Evolutionary conservation across 371 early-diverging fungal genomes (phyloP), one percentile per base, ranked within the genome.

Genomic region (Mucor mucedo): DNA sequence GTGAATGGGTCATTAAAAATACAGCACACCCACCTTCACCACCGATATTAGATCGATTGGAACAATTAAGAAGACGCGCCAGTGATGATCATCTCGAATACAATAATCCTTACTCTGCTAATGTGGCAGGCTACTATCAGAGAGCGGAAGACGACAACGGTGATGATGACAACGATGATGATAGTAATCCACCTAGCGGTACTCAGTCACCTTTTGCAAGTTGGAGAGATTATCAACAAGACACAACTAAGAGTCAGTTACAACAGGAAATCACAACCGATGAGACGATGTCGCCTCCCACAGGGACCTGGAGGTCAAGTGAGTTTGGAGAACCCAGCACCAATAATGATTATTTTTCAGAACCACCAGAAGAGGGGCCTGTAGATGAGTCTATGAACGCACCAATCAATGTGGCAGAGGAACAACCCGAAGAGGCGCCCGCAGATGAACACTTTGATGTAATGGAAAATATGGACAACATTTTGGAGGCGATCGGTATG

Each of bases 401-500:
- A 45, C 47, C 47, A n/a, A 21, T 16, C 5, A 16, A 45, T n/a
- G 27, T 21, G 21, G 21, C 5, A 2, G 7, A 27, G 10, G 44
- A n/a, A 44, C n/a, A 44, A 35, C 33, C 35, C 4, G 28, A 7
- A 8, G 28, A 32, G 3, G 32, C 28, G 30, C 50, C 9, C 8
- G 50, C 49, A 7, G 71, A 73, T 1, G 82, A 76, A 4, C 66
- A 75, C 5, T 76, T 78, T 52, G 54, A 71, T 39, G 79, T 82
- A 28, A 78, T 74, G 35, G 93, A 89, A 29, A 91, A 90, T 35
- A 76, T 89, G 14, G 91, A 91, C 52, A 90, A 89, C 0, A 80
- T 95, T 44, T 73, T 96, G 39, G 96, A 94, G 60, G 88, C 93
- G 4, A 81, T 96, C 52, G 97, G 97, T 5, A 86, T 96, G 73